A percentile compares a stretch with the other conserved stretches of the same genome.
Evolutionary conservation across 1,284 basidiomycete genomes (phyloP).

Genomic region (Malassezia equina): DNA sequence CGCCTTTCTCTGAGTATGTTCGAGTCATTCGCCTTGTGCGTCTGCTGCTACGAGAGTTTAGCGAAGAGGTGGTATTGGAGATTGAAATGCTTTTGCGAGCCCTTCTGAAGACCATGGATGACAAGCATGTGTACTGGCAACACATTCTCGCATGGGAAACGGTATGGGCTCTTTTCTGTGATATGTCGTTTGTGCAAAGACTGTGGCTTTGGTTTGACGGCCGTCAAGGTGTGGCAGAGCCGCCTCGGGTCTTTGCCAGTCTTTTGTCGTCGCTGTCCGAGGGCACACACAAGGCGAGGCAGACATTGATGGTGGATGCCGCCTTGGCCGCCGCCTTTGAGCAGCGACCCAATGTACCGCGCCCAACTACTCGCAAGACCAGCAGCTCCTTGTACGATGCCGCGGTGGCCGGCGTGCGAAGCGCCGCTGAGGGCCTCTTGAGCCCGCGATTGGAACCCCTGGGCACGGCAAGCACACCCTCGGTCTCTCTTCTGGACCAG

Average conservation of each 20-base stretch:
- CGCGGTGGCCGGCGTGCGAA: conserved; percentile 23
- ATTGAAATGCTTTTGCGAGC: conserved; percentile 46
- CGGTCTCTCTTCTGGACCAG: conserved; percentile 41
- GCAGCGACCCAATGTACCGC: conserved; percentile 17
- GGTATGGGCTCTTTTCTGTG: conserved; percentile 33
- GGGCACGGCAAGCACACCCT: conserved; percentile 25
- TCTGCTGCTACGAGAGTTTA: conserved; percentile 82
- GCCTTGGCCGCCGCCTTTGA: conserved; percentile 15
- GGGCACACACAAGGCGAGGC: conserved; percentile 21
- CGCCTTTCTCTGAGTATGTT: conserved; percentile 74
- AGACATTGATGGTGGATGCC: conserved; percentile 18
- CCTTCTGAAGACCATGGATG: conserved; percentile 23
- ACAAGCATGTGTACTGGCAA: conserved; percentile 27
- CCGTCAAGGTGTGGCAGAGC: not conserved
- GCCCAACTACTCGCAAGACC: conserved; percentile 12
- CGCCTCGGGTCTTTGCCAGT: conserved; percentile 27
- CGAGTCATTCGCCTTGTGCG: conserved; percentile 86
- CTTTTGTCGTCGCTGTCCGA: conserved; percentile 27
- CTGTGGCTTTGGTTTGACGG: conserved; percentile 32
- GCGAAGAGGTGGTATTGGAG: conserved; percentile 54
- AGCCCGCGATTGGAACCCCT: conserved; percentile 22
- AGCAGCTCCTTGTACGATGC: conserved; percentile 36
- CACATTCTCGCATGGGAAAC: conserved; percentile 42
- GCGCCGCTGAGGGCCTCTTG: conserved; percentile 15
- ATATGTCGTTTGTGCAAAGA: conserved; percentile 33